Evolutionary conservation across 768 basidiomycete genomes (phyloP).

Genomic region (Clitopilus passeckerianus): DNA sequence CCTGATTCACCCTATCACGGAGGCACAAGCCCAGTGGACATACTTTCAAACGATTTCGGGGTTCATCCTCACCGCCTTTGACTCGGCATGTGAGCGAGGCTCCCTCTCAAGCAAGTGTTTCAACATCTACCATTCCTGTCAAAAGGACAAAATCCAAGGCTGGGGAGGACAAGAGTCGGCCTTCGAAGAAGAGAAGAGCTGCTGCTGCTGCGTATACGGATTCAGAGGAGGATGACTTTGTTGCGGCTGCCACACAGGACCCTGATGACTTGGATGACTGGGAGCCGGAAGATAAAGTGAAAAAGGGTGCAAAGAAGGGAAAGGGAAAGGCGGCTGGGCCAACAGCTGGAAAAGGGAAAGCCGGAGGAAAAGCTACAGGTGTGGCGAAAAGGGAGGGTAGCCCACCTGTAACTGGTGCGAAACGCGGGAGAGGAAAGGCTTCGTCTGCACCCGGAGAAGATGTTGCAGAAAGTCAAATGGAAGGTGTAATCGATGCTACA

Average conservation of each 20-base stretch:
- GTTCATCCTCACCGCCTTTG: not conserved
- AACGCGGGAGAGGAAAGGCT: constrained; percentile 5
- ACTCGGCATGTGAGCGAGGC: not conserved
- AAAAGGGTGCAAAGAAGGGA: constrained; percentile 17
- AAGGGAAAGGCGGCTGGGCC: constrained; percentile 7
- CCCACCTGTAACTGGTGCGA: constrained; percentile 19
- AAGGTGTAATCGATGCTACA: constrained; percentile 16
- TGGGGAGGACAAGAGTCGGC: not conserved
- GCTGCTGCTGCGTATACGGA: not conserved
- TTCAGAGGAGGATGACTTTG: not conserved
- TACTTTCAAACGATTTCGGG: not conserved
- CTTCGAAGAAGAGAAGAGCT: not conserved
- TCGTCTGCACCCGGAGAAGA: not conserved
- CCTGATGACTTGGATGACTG: constrained; percentile 6
- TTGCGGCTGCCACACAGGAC: not conserved
- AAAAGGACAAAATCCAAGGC: not conserved
- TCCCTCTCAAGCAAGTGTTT: not conserved
- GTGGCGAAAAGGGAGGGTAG: constrained; percentile 30
- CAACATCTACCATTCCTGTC: not conserved
- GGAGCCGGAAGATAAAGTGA: constrained; percentile 15
- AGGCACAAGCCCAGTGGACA: not conserved
- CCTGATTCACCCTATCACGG: not conserved
- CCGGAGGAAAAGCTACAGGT: constrained; percentile 30
- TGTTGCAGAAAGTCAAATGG: constrained; percentile 1
- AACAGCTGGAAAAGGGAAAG: constrained; percentile 13